Percentiles rank a stretch among this genome's conserved stretches.
Evolutionary conservation across 257 asterid genomes (phyloP).

Genomic region (Lantana camara): DNA sequence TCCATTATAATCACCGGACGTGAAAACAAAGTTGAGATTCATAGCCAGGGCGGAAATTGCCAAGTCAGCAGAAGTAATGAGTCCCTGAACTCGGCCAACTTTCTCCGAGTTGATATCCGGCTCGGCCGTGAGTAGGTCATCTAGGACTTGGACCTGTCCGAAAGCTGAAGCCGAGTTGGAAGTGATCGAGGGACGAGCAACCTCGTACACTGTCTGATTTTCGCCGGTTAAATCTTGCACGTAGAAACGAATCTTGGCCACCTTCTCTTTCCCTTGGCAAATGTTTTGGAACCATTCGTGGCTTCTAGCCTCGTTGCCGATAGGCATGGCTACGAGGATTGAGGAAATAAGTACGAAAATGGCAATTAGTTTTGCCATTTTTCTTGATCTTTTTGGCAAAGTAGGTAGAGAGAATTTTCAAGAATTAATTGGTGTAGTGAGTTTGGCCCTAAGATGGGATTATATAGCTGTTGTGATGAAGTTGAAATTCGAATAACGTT

Average conservation of each 20-base stretch:
- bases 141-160: slow-evolving; percentile 38
- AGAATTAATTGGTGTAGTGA: no score
- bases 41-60: slow-evolving; percentile 21
- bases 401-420: no score
- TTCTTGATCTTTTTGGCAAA: no score
- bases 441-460: no score
- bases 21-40: slow-evolving; percentile 37
- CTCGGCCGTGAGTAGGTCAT: slow-evolving; percentile 38
- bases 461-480: no score
- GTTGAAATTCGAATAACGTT: no score
- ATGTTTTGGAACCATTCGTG: slow-evolving; percentile 24
- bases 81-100: slow-evolving; percentile 45
- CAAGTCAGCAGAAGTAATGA: slow-evolving; percentile 28
- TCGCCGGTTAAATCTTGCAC: slow-evolving; percentile 39
- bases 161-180: slow-evolving; percentile 32
- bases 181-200: slow-evolving; percentile 40
- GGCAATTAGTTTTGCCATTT: slow-evolving; percentile 27
- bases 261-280: slow-evolving; percentile 16
- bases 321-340: not conserved
- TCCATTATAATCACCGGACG: slow-evolving; percentile 36
- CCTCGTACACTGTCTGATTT: slow-evolving; percentile 31
- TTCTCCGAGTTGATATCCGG: slow-evolving; percentile 32
- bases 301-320: not conserved
- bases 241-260: slow-evolving; percentile 31
- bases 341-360: not conserved